A percentile compares a stretch with the other conserved stretches of the same genome.
phyloP scores from a whole-genome alignment of 495 filamentous ascomycete genomes.

The Viridothelium virens region DNA sequence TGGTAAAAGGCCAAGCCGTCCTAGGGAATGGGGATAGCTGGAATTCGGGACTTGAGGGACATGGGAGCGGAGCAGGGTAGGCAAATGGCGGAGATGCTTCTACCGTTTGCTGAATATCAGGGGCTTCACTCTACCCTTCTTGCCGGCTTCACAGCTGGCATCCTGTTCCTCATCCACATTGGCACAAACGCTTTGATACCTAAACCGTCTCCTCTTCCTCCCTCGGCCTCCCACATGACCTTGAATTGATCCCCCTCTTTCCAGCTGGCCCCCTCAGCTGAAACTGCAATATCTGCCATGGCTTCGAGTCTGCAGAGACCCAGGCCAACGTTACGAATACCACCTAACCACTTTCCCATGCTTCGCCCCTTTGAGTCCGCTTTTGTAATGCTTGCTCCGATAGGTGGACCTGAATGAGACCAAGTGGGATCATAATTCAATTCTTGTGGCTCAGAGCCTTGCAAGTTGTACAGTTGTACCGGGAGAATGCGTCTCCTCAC shows the following conservation, averaged over 20 bases:
- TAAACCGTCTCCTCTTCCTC: conserved; percentile 37
- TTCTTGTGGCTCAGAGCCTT: conserved; percentile 30
- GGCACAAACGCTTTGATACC: conserved; percentile 83
- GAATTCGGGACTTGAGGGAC: conserved; percentile 15
- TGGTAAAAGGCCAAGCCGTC: conserved; percentile 18
- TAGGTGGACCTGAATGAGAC: not conserved
- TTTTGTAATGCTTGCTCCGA: conserved; percentile 10
- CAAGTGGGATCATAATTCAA: conserved; percentile 45
- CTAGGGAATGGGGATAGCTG: conserved; percentile 23
- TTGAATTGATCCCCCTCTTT: conserved; percentile 49
- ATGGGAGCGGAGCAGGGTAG: conserved; percentile 13
- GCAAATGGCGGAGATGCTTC: not conserved
- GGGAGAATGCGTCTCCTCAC: conserved; percentile 88
- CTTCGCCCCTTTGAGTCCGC: conserved; percentile 48
- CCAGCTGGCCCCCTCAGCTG: conserved; percentile 52
- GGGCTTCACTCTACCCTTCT: conserved; percentile 23
- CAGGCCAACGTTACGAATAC: conserved; percentile 77
- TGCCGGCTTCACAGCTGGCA: conserved; percentile 20
- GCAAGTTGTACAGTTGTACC: conserved; percentile 55
- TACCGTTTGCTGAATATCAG: not conserved
- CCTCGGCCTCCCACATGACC: conserved; percentile 41
- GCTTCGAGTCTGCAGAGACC: conserved; percentile 81
- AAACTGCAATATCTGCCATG: conserved; percentile 69
- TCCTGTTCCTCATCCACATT: conserved; percentile 48
- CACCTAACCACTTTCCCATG: conserved; percentile 67